A percentile compares a stretch with the other conserved stretches of the same genome.
These are phyloP conservation scores for Hypoxylon cercidicola DNA, from an alignment of 495 filamentous ascomycete genomes.

Conservation along the genomic window DNA sequence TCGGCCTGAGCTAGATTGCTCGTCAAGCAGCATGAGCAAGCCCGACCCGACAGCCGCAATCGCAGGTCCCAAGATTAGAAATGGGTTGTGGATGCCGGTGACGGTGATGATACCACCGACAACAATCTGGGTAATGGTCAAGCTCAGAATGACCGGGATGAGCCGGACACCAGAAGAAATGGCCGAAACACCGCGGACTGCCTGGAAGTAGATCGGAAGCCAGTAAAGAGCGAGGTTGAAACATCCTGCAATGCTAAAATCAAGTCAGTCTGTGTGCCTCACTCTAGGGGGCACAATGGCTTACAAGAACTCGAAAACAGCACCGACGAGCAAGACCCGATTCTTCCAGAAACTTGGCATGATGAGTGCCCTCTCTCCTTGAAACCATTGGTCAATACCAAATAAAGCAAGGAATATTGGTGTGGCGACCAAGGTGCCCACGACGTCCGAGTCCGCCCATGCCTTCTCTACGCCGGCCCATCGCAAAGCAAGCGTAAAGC, in stretches of 20 bases:
- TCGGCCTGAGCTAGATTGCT: conserved; percentile 59
- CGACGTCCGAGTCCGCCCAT: conserved; percentile 64
- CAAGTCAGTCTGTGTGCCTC: conserved; percentile 44
- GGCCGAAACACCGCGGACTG: conserved; percentile 76
- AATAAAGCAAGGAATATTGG: conserved; percentile 75
- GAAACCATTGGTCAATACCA: conserved; percentile 52
- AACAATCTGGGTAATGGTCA: conserved; percentile 70
- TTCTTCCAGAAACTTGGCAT: conserved; percentile 56
- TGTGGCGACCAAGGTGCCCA: conserved; percentile 69
- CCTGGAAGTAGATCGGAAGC: conserved; percentile 91
- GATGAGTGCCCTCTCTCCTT: conserved; percentile 57
- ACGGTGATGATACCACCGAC: conserved; percentile 68
- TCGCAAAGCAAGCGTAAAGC: conserved; percentile 80
- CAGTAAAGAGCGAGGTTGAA: conserved; percentile 71
- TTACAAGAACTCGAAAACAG: conserved; percentile 68
- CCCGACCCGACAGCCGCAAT: conserved; percentile 74
- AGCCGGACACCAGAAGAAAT: conserved; percentile 80
- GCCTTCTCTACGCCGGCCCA: conserved; percentile 81
- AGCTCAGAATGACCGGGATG: conserved; percentile 74
- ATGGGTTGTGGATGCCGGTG: conserved; percentile 66
- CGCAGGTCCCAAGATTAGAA: conserved; percentile 57
- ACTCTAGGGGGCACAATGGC: conserved; percentile 63
- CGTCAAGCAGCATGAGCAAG: conserved; percentile 70
- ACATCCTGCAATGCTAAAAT: conserved; percentile 50
- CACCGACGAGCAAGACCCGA: conserved; percentile 63